phyloP scores from a whole-genome alignment of 257 asterid genomes.

The Primulina tabacum region DNA sequence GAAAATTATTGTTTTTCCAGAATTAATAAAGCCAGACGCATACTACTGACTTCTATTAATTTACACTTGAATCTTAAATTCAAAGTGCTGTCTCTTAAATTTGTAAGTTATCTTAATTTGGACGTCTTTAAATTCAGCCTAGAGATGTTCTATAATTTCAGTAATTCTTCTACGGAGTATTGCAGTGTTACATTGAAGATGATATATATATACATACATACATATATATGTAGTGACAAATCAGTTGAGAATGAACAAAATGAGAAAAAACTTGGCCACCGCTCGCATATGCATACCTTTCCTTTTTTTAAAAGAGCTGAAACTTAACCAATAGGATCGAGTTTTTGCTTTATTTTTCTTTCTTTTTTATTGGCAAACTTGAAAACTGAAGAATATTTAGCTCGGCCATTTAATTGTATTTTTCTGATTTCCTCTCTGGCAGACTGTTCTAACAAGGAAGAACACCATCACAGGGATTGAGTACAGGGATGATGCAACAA shows the following conservation, averaged over 20 bases:
- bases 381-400: background rate
- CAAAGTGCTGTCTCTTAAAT: background rate
- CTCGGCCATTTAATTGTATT: background rate
- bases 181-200: background rate
- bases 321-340: background rate
- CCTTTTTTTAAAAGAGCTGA: background rate
- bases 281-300: background rate
- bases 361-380: background rate
- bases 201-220: background rate
- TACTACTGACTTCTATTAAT: background rate
- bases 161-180: background rate
- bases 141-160: background rate
- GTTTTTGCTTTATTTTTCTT: background rate
- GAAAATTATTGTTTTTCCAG: background rate
- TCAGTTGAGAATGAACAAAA: background rate
- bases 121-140: too few relatives aligned
- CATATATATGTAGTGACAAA: background rate
- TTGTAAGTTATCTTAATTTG: background rate
- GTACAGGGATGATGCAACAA: conserved; percentile 88
- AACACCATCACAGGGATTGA: conserved; percentile 78
- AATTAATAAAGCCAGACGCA: background rate
- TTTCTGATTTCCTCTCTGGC: conserved; percentile 28
- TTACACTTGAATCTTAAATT: background rate
- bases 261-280: background rate
- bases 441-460: conserved; percentile 88